These are phyloP conservation scores for Mallotus nudiflorus DNA, from an alignment of 345 rosid species.

Conservation along the genomic window DNA sequence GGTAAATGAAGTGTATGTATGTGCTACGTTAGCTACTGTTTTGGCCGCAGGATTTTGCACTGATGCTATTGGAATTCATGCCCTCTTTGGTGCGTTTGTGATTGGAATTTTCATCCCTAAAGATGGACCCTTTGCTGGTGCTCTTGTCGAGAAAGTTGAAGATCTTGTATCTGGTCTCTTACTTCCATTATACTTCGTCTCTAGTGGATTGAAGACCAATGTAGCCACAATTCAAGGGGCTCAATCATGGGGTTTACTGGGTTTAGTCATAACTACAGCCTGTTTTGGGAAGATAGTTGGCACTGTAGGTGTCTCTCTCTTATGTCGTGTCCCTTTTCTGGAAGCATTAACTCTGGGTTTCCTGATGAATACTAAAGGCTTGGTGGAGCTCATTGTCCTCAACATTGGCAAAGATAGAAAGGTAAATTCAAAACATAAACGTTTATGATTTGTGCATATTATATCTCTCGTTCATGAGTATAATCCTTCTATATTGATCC, in stretches of 20 bases:
- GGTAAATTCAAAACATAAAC: slow-evolving; percentile 28
- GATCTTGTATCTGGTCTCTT: slow-evolving; percentile 78
- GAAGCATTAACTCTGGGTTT: slow-evolving; percentile 68
- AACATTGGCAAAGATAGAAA: slow-evolving; percentile 79
- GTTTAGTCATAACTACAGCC: slow-evolving; percentile 60
- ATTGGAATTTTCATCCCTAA: slow-evolving; percentile 67
- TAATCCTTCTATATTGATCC: neutral
- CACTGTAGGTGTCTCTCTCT: slow-evolving; percentile 52
- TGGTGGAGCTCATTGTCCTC: slow-evolving; percentile 88
- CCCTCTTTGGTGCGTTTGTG: slow-evolving; percentile 81
- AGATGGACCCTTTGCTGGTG: slow-evolving; percentile 68
- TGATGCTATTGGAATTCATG: slow-evolving; percentile 73
- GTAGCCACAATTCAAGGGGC: slow-evolving; percentile 54
- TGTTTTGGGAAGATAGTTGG: slow-evolving; percentile 75
- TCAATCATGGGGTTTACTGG: slow-evolving; percentile 73
- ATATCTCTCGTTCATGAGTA: neutral
- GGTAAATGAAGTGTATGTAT: slow-evolving; percentile 60
- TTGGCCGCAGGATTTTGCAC: slow-evolving; percentile 62
- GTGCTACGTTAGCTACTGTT: slow-evolving; percentile 56
- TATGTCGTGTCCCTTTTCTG: slow-evolving; percentile 43
- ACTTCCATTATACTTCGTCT: slow-evolving; percentile 72
- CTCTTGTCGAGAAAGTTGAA: slow-evolving; percentile 70
- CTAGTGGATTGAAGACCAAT: slow-evolving; percentile 81
- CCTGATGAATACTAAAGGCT: slow-evolving; percentile 79
- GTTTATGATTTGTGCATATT: neutral